Evolutionary conservation across 2,329 filamentous ascomycete genomes (phyloP), one percentile per base, ranked within the genome.

Genomic region (Calcarisporium arbuscula): DNA sequence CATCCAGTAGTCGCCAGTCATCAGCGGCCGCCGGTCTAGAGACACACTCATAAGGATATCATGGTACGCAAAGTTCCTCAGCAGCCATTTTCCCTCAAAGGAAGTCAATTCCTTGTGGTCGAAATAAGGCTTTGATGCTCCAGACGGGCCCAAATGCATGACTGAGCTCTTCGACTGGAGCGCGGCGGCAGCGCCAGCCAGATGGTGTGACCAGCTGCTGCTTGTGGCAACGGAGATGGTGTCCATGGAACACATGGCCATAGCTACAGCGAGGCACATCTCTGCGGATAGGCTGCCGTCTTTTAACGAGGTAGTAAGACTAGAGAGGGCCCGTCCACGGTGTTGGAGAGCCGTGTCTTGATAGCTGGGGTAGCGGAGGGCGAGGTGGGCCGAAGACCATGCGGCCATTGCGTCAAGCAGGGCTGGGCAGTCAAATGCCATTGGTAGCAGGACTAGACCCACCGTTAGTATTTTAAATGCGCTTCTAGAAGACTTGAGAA

Each of bases 171-270:
- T 22, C 7, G 18, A 19, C 15, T 31, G n/a, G 8, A 40, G 26
- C 1, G 30, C 30, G 15, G 42, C 40, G 20, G 42, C 37, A 9
- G 44, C 41, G 6, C 47, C 46, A 2, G 35, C 19, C 10, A 44
- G 35, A 32, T 48, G 47, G 21, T 34, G 36, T n/a, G 41, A 45
- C 47, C 47, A 48, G 9, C 17, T 31, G 9, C 35, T 33, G 10
- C 35, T 34, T 4, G 44, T 44, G 5, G 36, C 35, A 5, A 43
- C 42, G 6, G 46, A 36, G 22, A 48, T 47, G 3, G 38, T 43
- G 16, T 49, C 47, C 40, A 49, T 46, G 5, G 46, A 48, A 26
- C 47, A 49, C 19, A 46, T 35, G 6, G 46, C 46, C 46, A 48
- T 43, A 3, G 44, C 39, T 7, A 48, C 35, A 5, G 42, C 47